Evolutionary conservation across 305 asterid genomes (phyloP).

Genomic region (Fraxinus dipetala): DNA sequence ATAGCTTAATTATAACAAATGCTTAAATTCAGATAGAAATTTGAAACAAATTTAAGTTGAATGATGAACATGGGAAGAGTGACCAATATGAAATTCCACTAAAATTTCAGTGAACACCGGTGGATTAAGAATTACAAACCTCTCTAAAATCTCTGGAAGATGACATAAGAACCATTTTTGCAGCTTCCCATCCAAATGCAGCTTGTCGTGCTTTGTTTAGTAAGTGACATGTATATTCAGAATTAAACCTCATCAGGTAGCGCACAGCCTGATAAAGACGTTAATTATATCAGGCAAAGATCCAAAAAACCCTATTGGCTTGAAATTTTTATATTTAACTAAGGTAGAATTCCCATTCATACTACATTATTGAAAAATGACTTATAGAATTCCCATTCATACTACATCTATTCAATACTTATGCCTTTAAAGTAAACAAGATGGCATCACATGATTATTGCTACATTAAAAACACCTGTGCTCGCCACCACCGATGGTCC

Average conservation of each 20-base stretch:
- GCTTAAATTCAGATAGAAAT: not conserved
- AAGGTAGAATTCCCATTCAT: not conserved
- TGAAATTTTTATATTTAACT: not conserved
- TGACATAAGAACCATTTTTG: constrained; percentile 56
- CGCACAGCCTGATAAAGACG: constrained; percentile 67
- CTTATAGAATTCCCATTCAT: not conserved
- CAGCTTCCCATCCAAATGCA: constrained; percentile 90
- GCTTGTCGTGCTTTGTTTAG: constrained; percentile 74
- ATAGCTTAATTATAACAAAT: not conserved
- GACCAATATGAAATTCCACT: not conserved
- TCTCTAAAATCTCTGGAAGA: constrained; percentile 34
- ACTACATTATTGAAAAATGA: not conserved
- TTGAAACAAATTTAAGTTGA: not conserved
- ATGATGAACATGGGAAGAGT: not conserved
- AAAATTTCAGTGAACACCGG: not conserved
- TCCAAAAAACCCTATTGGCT: not conserved
- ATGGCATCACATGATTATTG: not conserved
- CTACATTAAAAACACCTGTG: constrained; percentile 51
- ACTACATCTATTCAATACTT: not conserved
- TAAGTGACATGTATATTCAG: constrained; percentile 76
- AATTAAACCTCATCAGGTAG: constrained; percentile 87
- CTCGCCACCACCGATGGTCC: constrained; percentile 99
- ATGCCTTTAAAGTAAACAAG: not conserved
- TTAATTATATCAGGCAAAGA: not conserved
- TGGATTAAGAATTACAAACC: constrained; percentile 38